These are phyloP conservation scores for Nakaseomyces sp. DNA, from an alignment of 1,139 yeast genomes.

Conservation along the genomic window DNA sequence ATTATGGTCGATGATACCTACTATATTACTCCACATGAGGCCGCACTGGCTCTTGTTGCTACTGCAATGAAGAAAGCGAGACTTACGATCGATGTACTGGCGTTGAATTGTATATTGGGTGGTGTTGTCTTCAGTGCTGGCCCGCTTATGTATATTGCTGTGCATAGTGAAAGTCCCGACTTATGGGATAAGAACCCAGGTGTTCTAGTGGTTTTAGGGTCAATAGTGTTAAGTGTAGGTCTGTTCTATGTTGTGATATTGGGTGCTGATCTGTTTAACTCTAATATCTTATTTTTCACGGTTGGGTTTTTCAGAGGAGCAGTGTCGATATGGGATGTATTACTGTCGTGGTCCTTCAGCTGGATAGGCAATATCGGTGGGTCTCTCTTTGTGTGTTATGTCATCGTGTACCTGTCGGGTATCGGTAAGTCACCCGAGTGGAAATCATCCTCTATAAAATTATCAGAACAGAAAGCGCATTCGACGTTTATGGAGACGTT, in stretches of 20 bases:
- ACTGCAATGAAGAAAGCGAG: conserved; percentile 76
- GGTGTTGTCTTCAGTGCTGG: conserved; percentile 65
- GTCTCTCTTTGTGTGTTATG: conserved; percentile 54
- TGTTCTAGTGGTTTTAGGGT: conserved; percentile 44
- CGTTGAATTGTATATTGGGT: conserved; percentile 58
- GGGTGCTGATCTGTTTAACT: conserved; percentile 69
- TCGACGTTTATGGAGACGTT: conserved; percentile 50
- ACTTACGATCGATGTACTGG: conserved; percentile 46
- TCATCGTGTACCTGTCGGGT: conserved; percentile 50
- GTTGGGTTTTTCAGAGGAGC: conserved; percentile 64
- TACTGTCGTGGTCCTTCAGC: conserved; percentile 61
- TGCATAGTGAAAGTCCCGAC: conserved; percentile 45
- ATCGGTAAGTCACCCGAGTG: conserved; percentile 36
- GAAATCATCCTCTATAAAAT: conserved; percentile 39
- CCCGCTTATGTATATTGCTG: conserved; percentile 56
- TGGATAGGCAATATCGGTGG: conserved; percentile 59
- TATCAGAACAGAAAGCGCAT: conserved; percentile 41
- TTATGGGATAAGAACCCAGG: conserved; percentile 44
- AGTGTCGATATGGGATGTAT: conserved; percentile 50
- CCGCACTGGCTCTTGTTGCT: conserved; percentile 75
- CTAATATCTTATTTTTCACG: conserved; percentile 59
- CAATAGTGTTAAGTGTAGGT: conserved; percentile 56
- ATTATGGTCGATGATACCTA: conserved; percentile 40
- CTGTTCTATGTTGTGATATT: conserved; percentile 61
- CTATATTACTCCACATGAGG: conserved; percentile 66